phyloP scores from a whole-genome alignment of 2,329 filamentous ascomycete genomes.

The Botrytis fragariae region DNA sequence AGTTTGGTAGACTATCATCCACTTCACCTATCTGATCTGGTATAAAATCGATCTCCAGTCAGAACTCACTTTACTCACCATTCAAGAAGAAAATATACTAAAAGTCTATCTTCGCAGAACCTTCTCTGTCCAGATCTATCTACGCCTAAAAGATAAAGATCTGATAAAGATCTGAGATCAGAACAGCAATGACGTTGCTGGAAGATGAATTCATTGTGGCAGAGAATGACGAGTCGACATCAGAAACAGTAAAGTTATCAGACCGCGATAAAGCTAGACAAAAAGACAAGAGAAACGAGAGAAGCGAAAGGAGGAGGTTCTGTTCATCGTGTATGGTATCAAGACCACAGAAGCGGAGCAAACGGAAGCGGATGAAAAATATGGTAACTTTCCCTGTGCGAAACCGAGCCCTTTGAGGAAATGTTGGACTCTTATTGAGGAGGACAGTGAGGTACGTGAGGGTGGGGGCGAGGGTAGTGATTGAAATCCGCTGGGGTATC shows the following conservation, averaged over 20 bases:
- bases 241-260: neutral
- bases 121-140: neutral
- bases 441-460: too few relatives aligned
- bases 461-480: neutral
- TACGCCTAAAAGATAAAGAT: too few relatives aligned
- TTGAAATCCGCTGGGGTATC: neutral
- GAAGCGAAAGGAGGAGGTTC: neutral
- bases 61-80: neutral
- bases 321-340: neutral
- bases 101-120: neutral
- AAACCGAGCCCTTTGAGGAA: constrained; percentile 6
- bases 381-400: neutral
- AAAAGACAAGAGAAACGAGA: neutral
- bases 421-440: neutral
- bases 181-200: neutral
- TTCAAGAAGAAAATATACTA: neutral
- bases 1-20: neutral
- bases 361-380: neutral
- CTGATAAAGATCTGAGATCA: too few relatives aligned
- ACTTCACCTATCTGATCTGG: neutral
- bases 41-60: neutral
- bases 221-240: neutral
- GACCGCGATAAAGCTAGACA: neutral
- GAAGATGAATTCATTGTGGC: neutral
- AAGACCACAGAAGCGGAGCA: neutral